Evolutionary conservation across 176 grass and related monocot genomes (phyloP).

Genomic region (sorghum (Sorghum bicolor)): DNA sequence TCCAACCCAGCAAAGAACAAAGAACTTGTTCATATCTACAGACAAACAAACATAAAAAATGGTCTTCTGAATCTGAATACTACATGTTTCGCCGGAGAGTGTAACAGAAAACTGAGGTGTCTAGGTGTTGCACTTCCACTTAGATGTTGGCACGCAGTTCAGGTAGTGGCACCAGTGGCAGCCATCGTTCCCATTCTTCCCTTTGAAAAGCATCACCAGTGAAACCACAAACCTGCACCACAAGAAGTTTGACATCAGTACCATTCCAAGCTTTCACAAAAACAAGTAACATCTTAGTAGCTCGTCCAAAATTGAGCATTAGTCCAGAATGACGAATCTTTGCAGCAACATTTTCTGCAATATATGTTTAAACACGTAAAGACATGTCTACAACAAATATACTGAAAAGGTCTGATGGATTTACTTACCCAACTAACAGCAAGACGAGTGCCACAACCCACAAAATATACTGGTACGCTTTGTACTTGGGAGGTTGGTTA

Average conservation of each 20-base stretch:
- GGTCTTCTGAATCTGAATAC: slow-evolving; percentile 15
- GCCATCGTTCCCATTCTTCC: slow-evolving; percentile 81
- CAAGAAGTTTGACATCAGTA: slow-evolving; percentile 1
- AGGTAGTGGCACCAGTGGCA: slow-evolving; percentile 98
- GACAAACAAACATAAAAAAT: slow-evolving; percentile 48
- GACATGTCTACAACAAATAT: neutral
- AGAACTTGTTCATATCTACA: slow-evolving; percentile 42
- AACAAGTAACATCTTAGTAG: neutral
- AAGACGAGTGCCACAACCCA: slow-evolving; percentile 70
- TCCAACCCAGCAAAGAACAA: slow-evolving; percentile 32
- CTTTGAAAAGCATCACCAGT: slow-evolving; percentile 89
- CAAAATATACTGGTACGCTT: slow-evolving; percentile 78
- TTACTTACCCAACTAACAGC: slow-evolving; percentile 69
- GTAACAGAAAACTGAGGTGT: slow-evolving; percentile 1
- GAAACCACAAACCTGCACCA: slow-evolving; percentile 59
- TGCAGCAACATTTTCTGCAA: neutral
- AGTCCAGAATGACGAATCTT: neutral
- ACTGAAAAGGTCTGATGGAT: neutral
- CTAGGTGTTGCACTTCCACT: slow-evolving; percentile 75
- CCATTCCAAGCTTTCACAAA: neutral
- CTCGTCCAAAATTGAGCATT: neutral
- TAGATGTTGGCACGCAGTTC: slow-evolving; percentile 89
- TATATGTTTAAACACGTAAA: slow-evolving; percentile 6
- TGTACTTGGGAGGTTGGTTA: slow-evolving; percentile 84
- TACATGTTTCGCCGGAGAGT: slow-evolving; percentile 12